Base-by-base conservation (phyloP, 495 filamentous ascomycete genomes). In the Trypethelium eluteriae region DNA sequence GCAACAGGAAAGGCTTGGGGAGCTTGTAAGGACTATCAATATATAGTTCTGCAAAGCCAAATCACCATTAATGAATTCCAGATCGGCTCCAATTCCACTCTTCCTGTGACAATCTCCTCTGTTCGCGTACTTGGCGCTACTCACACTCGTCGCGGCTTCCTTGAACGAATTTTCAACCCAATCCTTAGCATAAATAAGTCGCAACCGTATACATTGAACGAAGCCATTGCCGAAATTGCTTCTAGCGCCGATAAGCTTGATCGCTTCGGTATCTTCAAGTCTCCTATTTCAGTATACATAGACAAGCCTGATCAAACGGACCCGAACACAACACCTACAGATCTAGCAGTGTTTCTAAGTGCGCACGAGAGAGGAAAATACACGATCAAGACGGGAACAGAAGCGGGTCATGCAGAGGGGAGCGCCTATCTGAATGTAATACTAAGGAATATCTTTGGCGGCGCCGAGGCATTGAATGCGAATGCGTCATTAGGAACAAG, bases 381-480 rank as follows among this genome's bases (percentile, higher is more conserved):
- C 56, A 80, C 89, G 39, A 80, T 96, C 74, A 94, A 91, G 77
- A 96, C 93, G 2, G 94, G 94, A 39, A 97, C 94, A 4, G 92
- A 96, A 71, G 80, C 95, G 36, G 94, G 95, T 63, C 92, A 93
- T 71, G 82, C 89, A 12, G 95, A 98, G 76, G 95, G 92, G 16
- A 93, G 90, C 2, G 93, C 93, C 2, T 96, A 96, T 74, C 84
- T 89, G 65, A 90, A 93, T 64, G 81, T 89, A 38, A 81, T 90
- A 12, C 85, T 89, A 76, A 88, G 95, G 61, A 98, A 98, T 78
- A 83, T 98, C 50, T 93, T 98, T 72, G 94, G 94, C 47, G 95
- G 95, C 36, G 93, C 94, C 16, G 94, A 98, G 77, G 86, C 85
- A n/a, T 76, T 98, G 65, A 89, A 85, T 69, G 75, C 95, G 57